Evolutionary conservation across 768 basidiomycete species (phyloP).

Genomic region (Tephrocybe sp.): DNA sequence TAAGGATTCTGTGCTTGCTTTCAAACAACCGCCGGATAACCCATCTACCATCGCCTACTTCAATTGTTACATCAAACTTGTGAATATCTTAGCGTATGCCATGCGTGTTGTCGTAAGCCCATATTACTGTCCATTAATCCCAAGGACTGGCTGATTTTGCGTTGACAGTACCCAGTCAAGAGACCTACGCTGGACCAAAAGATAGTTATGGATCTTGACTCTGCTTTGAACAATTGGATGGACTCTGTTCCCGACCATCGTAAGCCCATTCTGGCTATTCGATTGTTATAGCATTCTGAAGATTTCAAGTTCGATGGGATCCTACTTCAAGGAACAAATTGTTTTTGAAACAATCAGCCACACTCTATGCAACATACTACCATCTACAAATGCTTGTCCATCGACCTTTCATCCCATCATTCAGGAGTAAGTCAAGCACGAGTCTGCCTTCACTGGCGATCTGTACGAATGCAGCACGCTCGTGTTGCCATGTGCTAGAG

Average conservation of each 20-base stretch:
- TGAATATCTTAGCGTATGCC: conserved; percentile 59
- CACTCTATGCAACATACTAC: conserved; percentile 47
- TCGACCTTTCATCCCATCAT: conserved; percentile 74
- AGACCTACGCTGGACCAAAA: conserved; percentile 65
- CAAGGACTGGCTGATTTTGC: neutral
- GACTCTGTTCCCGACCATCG: conserved; percentile 64
- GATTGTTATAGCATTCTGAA: conserved; percentile 32
- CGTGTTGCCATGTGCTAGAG: conserved; percentile 74
- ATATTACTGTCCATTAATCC: conserved; percentile 1
- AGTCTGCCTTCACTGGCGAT: conserved; percentile 71
- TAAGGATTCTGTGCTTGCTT: conserved; percentile 46
- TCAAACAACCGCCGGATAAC: conserved; percentile 62
- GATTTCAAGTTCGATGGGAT: conserved; percentile 42
- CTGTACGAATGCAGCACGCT: conserved; percentile 81
- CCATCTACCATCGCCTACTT: conserved; percentile 59
- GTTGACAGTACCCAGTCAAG: conserved; percentile 71
- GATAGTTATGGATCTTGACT: conserved; percentile 72
- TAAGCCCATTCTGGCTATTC: conserved; percentile 34
- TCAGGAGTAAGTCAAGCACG: conserved; percentile 40
- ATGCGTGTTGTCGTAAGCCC: conserved; percentile 55
- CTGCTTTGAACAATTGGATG: conserved; percentile 77
- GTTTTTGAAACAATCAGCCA: conserved; percentile 59
- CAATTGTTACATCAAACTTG: conserved; percentile 53
- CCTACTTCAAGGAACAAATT: conserved; percentile 33
- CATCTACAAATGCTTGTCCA: conserved; percentile 72